phyloP scores from a whole-genome alignment of 2,329 filamentous ascomycete genomes.

The Sarocladium strictum region DNA sequence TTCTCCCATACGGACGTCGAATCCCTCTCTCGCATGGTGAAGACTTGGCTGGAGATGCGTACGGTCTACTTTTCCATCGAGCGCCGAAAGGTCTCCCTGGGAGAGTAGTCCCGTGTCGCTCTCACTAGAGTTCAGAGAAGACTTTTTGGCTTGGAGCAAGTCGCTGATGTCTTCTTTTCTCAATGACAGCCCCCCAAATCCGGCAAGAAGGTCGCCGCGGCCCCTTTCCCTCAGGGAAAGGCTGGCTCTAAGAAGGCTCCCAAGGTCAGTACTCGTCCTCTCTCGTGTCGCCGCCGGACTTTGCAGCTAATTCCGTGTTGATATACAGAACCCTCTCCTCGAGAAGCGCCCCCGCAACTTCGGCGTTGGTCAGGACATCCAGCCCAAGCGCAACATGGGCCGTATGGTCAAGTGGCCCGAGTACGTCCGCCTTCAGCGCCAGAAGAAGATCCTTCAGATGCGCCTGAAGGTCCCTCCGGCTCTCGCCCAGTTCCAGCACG shows the following conservation, averaged over 20 bases:
- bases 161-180: conserved; percentile 99
- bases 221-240: conserved; percentile 94
- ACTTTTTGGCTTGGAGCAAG: conserved; percentile 69
- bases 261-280: conserved; percentile 64
- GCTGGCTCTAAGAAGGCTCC: conserved; percentile 87
- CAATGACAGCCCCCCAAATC: conserved; percentile 99
- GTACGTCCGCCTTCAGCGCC: conserved; percentile 96
- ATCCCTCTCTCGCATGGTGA: conserved; percentile 35
- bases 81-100: conserved; percentile 46
- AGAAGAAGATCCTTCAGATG: conserved; percentile 92
- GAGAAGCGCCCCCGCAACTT: conserved; percentile 98
- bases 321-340: conserved; percentile 86
- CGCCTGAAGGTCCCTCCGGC: conserved; percentile 97
- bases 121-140: conserved; percentile 95
- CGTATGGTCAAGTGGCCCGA: conserved; percentile 99
- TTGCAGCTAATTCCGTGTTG: neutral
- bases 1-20: conserved; percentile 15
- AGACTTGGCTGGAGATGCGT: conserved; percentile 59
- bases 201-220: conserved; percentile 96
- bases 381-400: conserved; percentile 89
- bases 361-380: conserved; percentile 98
- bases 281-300: no score
- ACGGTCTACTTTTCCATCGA: conserved; percentile 10
- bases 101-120: conserved; percentile 27
- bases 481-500: conserved; percentile 95